Base-by-base conservation (phyloP, 2,329 filamentous ascomycete species). In the Exophiala dermatitidis region DNA sequence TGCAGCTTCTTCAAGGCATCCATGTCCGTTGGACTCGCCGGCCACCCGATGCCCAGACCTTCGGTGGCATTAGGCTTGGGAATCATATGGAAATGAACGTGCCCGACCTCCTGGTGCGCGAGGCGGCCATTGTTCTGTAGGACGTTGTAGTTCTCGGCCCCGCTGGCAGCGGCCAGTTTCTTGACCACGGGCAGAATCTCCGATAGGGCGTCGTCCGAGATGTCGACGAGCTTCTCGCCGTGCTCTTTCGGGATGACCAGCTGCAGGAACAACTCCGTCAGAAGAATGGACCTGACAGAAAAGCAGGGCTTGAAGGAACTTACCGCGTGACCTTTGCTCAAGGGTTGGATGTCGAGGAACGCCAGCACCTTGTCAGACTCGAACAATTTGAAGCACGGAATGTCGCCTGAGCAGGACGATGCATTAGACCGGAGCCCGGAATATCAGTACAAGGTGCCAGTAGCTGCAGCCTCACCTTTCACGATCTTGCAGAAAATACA, bases 401-500 rank as follows among this genome's bases (percentile, higher is more conserved):
- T 96, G 58, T 97, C 91, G 62, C 90, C 90, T 96, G 45, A 8
- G 36, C 12, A 9, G 10, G 10, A 10, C 19, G 19, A 19, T 19
- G 1, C 19, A 2, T 19, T 19, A 19, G 19, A 19, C 19, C 19
- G 19, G 19, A 19, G 19, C 19, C 19, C 19, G 19, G 19, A 19
- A 19, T 19, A 19, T 19, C 19, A 19, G 19, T 19, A 1, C 1
- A 19, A 19, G 19, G 19, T 19, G 19, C 19, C 19, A 1, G 19
- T 19, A 29, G 12, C 12, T 32, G 28, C 7, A 33, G 30, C 64
- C 49, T 71, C 33, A 81, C 91, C 91, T 80, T 95, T 94, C 76
- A 98, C 86, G 69, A 98, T 97, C 72, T 89, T 95, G 80, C 93
- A 98, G 77, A 98, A 98, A 68, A 97, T 89, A 70, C 93, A 98